Conservation (phyloP, 768 basidiomycete species). For the Amanita phalloides region DNA sequence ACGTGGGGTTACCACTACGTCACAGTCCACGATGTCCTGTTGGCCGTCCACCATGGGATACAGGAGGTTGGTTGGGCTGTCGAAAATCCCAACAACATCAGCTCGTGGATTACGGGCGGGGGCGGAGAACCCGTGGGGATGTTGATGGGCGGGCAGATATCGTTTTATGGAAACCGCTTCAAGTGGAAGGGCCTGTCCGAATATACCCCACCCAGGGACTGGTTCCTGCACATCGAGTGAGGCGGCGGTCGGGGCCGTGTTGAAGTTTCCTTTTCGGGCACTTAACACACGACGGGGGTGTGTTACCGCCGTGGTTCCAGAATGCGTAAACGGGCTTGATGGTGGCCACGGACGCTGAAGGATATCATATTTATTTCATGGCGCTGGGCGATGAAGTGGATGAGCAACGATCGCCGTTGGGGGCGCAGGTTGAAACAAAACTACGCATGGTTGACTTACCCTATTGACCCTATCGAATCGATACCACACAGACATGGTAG, state of each 20-base stretch:
- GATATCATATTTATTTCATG: neutral
- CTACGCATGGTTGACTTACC: neutral
- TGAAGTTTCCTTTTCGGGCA: neutral
- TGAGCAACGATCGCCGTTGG: neutral
- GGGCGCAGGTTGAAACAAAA: neutral
- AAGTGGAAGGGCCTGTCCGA: slow-evolving; percentile 2
- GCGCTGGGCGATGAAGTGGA: neutral
- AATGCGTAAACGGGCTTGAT: neutral
- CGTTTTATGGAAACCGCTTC: neutral
- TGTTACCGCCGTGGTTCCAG: neutral
- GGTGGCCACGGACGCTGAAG: neutral
- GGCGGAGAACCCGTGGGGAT: neutral
- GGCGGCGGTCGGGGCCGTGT: neutral
- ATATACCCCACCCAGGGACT: neutral
- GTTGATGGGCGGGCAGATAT: neutral
- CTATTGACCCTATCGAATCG: neutral
- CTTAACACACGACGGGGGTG: neutral
- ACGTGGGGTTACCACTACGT: neutral
- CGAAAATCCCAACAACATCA: too few species aligned
- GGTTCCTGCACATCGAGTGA: slow-evolving; percentile 4
- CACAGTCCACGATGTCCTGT: neutral
- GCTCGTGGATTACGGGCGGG: neutral
- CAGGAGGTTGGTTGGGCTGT: neutral
- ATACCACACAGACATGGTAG: neutral
- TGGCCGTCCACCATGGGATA: neutral